Evolutionary conservation across 345 rosid genomes (phyloP), one percentile per base, ranked within the genome.

Genomic region (Salix caprea): DNA sequence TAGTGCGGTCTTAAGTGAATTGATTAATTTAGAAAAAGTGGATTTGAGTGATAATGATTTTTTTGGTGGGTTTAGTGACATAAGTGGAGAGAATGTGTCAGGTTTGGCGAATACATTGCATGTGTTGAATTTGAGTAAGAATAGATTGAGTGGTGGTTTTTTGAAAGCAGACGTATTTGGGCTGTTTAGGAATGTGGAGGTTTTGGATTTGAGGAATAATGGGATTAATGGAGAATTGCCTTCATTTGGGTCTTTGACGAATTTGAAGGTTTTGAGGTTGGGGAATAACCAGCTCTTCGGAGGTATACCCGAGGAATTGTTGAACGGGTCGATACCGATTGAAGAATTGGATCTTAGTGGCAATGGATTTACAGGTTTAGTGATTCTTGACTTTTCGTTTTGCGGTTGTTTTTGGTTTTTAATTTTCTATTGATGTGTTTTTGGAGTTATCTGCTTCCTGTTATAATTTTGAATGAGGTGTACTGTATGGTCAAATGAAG

Each of bases 331-430:
- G 68, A 81, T 87, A 69, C 90, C 90, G 0, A 26, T 93, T 81
- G 85, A 36, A 50, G 97, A 90, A 82, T 64, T 95, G 88, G 99
- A 95, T 93, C 97, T 95, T 79, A 89, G 97, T 69, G 76, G 82
- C 85, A 95, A 93, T 81, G 93, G 91, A 67, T 93, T 95, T 77
- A 93, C 97, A 76, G 97, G 99, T 91, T 23, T n/a, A 82, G 69
- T 46, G 68, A 64, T 65, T 65, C 74, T 77, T 73, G 61, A 77
- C 58, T 58, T 54, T 67, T 48, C 26, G 19, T 15, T 39, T 64
- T 69, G 69, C 36, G 50, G 32, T 69, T n/a, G 26, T 28, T 28
- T 12, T 69, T 5, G 13, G 21, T n/a, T 36, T 66, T 67, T 30
- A 28, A 24, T 39, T 8, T 58, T 34, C 61, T 65, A 7, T 64